A percentile compares a stretch with the other conserved stretches of the same genome.
Evolutionary conservation across 2,329 filamentous ascomycete genomes (phyloP).

Genomic region (Xylaria sp.): DNA sequence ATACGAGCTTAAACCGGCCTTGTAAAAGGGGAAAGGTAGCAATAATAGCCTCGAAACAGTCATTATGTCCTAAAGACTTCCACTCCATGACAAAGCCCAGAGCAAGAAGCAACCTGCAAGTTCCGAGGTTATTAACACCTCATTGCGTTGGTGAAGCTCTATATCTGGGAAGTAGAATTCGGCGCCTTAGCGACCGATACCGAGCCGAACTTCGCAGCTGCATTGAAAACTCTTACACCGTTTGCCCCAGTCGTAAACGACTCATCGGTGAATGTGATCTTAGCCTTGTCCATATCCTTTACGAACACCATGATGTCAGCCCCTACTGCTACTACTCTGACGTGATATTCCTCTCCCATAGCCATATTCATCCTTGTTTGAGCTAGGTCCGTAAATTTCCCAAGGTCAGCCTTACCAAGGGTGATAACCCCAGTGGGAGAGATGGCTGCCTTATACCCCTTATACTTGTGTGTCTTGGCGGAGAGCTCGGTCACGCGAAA

Average conservation of each 20-base stretch:
- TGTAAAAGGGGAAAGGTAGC: too few relatives aligned
- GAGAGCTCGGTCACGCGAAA: conserved; percentile 51
- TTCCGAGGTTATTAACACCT: too few relatives aligned
- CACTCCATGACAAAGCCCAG: too few relatives aligned
- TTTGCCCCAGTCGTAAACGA: conserved; percentile 42
- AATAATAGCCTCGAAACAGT: too few relatives aligned
- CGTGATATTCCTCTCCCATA: conserved; percentile 40
- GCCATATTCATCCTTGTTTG: conserved; percentile 28
- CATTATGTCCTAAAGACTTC: too few relatives aligned
- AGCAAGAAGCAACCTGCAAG: too few relatives aligned
- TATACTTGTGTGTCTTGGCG: conserved; percentile 32
- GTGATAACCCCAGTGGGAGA: conserved; percentile 28
- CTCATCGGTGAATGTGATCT: conserved; percentile 40
- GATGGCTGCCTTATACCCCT: conserved; percentile 30
- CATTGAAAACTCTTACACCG: conserved; percentile 42
- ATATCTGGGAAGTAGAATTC: background rate
- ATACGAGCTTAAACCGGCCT: too few relatives aligned
- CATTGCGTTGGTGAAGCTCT: too few relatives aligned
- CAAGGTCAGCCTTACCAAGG: conserved; percentile 27
- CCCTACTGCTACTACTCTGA: conserved; percentile 46
- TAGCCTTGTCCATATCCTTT: conserved; percentile 40
- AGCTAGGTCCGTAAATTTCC: conserved; percentile 23
- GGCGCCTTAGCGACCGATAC: conserved; percentile 45
- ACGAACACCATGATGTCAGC: conserved; percentile 46
- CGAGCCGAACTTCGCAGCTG: conserved; percentile 41